Base-by-base conservation (phyloP, 2,329 filamentous ascomycete genomes). In the Calonectria pseudoturangicola region DNA sequence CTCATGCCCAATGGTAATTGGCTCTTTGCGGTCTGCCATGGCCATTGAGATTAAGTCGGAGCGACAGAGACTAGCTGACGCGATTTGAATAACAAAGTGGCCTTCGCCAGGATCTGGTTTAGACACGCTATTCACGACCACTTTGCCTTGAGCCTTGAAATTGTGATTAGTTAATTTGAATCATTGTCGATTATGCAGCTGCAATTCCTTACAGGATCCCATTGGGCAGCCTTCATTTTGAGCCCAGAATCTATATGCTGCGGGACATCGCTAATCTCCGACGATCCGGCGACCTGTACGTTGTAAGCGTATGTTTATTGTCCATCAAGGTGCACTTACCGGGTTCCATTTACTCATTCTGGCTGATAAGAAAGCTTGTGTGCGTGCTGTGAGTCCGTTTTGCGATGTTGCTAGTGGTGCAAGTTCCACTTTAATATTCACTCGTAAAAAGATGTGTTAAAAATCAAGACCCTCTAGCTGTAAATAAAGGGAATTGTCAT, bases 331-430 rank as follows among this genome's bases (percentile, higher is more conserved):
- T 41, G 21, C 27, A 39, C 33, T 60, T 15, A 41, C 54, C 4
- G 54, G 54, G 33, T 41, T 33, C 54, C 54, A 60, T 60, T 60
- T 60, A 28, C 54, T 41, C 54, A 60, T 60, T 5, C 41, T 60
- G 36, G 25, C 25, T 60, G 16, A 33, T 5, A 8, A 13, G 33
- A n/a, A 9, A 15, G 51, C 4, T 9, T 25, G n/a, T 39, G 45
- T 13, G 12, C 5, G 13, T n/a, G 5, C n/a, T 27, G 3, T 13
- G 12, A 4, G 6, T 16, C 13, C n/a, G 4, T 27, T 41, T 41
- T 2, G 36, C 15, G 21, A 60, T 60, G n/a, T 6, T 41, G n/a
- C 6, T 39, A 13, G 21, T 41, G 13, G 12, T 27, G 4, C 30
- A 33, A 33, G 15, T 36, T 41, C 10, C 30, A 15, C 30, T 56